Evolutionary conservation across 2,329 filamentous ascomycete genomes (phyloP).

Genomic region (Trichoderma pleuroti): DNA sequence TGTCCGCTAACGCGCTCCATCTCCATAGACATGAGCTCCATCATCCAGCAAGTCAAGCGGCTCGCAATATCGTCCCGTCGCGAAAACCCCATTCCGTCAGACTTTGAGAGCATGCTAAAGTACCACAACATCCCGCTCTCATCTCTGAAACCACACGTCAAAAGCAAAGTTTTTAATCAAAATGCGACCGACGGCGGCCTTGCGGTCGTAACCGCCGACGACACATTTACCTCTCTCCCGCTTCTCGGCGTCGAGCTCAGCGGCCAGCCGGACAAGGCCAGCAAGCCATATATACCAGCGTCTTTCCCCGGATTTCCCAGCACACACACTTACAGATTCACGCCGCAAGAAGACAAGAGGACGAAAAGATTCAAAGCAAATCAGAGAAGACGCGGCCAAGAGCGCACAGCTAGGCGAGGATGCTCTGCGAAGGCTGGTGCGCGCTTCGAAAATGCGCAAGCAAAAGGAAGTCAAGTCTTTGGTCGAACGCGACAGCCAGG

Average conservation of each 20-base stretch:
- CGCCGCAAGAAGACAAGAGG: slow-evolving; percentile 47
- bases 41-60: slow-evolving; percentile 47
- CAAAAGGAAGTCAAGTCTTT: slow-evolving; percentile 60
- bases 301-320: slow-evolving; percentile 61
- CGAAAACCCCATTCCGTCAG: slow-evolving; percentile 50
- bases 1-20: slow-evolving; percentile 21
- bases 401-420: slow-evolving; percentile 61
- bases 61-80: slow-evolving; percentile 49
- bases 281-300: slow-evolving; percentile 54
- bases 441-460: slow-evolving; percentile 60
- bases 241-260: slow-evolving; percentile 54
- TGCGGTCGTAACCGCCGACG: slow-evolving; percentile 37
- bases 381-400: slow-evolving; percentile 56
- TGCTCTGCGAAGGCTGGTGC: slow-evolving; percentile 56
- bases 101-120: slow-evolving; percentile 54
- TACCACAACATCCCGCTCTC: slow-evolving; percentile 50
- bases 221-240: slow-evolving; percentile 42
- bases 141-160: slow-evolving; percentile 54
- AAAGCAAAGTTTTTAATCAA: slow-evolving; percentile 46
- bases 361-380: slow-evolving; percentile 52
- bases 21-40: slow-evolving; percentile 45
- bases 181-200: slow-evolving; percentile 39
- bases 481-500: slow-evolving; percentile 50
- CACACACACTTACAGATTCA: slow-evolving; percentile 61
- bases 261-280: slow-evolving; percentile 54